Percentiles rank a stretch among this genome's conserved stretches.
Conservation (phyloP, 2,329 filamentous ascomycete species). For the Fusarium bactridioides region DNA sequence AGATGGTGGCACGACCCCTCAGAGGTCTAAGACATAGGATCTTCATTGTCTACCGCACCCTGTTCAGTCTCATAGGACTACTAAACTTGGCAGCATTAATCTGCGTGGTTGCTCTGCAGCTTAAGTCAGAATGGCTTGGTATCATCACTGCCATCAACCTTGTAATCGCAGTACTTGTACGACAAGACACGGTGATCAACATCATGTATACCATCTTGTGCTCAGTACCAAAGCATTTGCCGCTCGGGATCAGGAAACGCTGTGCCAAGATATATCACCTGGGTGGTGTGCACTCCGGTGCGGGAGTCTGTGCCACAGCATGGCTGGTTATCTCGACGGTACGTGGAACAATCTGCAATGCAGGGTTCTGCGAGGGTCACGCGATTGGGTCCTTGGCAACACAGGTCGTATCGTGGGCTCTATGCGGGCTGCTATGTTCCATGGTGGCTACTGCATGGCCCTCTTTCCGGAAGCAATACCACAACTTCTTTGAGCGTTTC, state of each 20-base stretch:
- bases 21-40: conserved; percentile 54
- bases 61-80: conserved; percentile 63
- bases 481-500: conserved; percentile 74
- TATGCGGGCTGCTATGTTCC: conserved; percentile 63
- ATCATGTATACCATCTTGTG: conserved; percentile 56
- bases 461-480: conserved; percentile 65
- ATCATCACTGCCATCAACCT: conserved; percentile 59
- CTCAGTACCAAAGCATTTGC: conserved; percentile 55
- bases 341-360: conserved; percentile 48
- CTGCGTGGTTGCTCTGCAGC: conserved; percentile 49
- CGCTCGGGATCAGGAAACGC: conserved; percentile 57
- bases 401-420: conserved; percentile 62
- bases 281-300: conserved; percentile 60
- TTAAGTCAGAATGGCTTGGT: conserved; percentile 49
- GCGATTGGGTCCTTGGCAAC: conserved; percentile 51
- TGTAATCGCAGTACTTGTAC: conserved; percentile 57
- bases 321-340: conserved; percentile 58
- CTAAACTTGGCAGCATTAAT: conserved; percentile 59
- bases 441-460: conserved; percentile 73
- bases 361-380: conserved; percentile 40
- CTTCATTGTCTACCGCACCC: conserved; percentile 63
- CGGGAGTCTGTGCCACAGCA: conserved; percentile 57
- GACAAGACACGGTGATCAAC: conserved; percentile 64
- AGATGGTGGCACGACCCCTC: conserved; percentile 50
- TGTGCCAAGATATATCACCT: conserved; percentile 62